These are phyloP conservation scores for Manihot esculenta DNA, from an alignment of 441 rosid species.

Conservation along the genomic window DNA sequence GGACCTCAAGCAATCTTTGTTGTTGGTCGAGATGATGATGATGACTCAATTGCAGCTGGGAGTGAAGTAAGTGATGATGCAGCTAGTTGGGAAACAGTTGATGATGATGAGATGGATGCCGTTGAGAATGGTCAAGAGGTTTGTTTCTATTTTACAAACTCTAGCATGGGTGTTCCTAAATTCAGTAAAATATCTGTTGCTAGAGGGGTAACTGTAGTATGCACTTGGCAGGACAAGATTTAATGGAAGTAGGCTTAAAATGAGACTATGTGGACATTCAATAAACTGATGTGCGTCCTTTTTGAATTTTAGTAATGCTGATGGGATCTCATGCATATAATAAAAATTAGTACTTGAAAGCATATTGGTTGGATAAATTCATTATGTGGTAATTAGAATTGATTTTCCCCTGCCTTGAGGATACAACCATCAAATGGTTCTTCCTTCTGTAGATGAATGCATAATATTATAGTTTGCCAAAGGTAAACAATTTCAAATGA, in stretches of 20 bases:
- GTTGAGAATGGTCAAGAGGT: conserved; percentile 72
- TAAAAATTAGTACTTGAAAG: not conserved
- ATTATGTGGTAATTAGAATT: not conserved
- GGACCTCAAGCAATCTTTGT: conserved; percentile 99
- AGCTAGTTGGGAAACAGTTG: conserved; percentile 97
- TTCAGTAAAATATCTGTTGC: conserved; percentile 7
- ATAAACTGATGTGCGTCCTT: not conserved
- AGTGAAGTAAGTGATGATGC: conserved; percentile 85
- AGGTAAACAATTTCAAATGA: not conserved
- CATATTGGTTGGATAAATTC: not conserved
- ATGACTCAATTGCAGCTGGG: conserved; percentile 65
- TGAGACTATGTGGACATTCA: not conserved
- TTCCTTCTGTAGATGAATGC: conserved; percentile 5
- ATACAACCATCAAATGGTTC: not conserved
- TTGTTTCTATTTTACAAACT: conserved; percentile 38
- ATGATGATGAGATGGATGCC: conserved; percentile 69
- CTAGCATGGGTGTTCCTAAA: conserved; percentile 11
- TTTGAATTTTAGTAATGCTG: conserved; percentile 6
- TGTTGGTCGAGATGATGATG: conserved; percentile 93
- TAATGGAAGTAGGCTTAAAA: not conserved
- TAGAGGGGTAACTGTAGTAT: not conserved
- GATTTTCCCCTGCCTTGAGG: not conserved
- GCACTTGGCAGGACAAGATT: not conserved
- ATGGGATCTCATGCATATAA: not conserved
- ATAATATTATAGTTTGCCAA: not conserved